Evolutionary conservation across 2,329 filamentous ascomycete species (phyloP), one percentile per base, ranked within the genome.

Genomic region (Aureobasidium sp.): DNA sequence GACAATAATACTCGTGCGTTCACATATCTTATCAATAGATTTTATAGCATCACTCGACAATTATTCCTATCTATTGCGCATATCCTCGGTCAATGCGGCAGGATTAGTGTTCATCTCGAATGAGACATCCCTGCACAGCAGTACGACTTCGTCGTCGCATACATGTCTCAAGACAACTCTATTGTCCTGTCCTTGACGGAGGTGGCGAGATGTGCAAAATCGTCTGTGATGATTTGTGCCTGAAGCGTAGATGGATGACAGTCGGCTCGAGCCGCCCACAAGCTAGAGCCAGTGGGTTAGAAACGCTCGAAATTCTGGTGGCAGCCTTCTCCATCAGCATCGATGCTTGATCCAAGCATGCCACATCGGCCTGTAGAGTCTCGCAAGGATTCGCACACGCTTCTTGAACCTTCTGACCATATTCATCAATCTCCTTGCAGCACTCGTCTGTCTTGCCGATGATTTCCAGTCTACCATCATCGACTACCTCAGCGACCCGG

Each of bases 211-310:
- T 47, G 16, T 35, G 2, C 42, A 35, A 47, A 34, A 35, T 47
- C 29, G 11, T 45, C 27, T 45, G 16, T 45, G 41, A 45, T 45
- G 41, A 45, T 45, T 45, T 34, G 41, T 45, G 41, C 41, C 27
- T 25, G 25, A 8, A 45, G 41, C 41, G 41, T 45, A 45, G 41
- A 45, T 34, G 41, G 41, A 45, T 45, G 41, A 17, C 39, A 41
- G 39, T 41, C 39, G 39, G 32, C 19, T 40, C 37, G 37, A 40
- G 37, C 19, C 37, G 37, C 21, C 14, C 37, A 14, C 12, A 22
- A 40, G 37, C 12, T 19, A 24, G 17, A 45, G 16, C 41, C 3
- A 34, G 6, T 45, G 16, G 12, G 24, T 42, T 17, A 29, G 40
- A 42, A 42, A 17, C 40, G 24, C 24, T 42, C 24, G 10, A 3